Percentiles rank a stretch among this genome's conserved stretches.
Evolutionary conservation across 2,329 filamentous ascomycete genomes (phyloP).

Genomic region (Conoideocrella luteorostrata): DNA sequence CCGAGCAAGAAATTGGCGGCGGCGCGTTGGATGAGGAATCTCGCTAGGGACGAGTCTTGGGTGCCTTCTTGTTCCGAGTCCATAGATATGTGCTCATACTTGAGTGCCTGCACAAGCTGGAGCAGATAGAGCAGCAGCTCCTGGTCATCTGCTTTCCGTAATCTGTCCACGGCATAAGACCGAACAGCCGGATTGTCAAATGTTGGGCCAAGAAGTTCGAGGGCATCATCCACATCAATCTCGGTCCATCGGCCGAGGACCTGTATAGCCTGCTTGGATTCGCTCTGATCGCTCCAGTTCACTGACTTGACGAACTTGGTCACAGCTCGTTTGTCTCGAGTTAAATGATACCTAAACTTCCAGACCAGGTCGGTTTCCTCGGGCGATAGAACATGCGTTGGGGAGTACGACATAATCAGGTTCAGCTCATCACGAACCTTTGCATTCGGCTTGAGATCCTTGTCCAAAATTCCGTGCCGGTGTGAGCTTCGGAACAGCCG

Average conservation of each 20-base stretch:
- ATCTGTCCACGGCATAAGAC: conserved; percentile 84
- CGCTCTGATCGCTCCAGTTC: conserved; percentile 80
- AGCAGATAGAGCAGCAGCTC: conserved; percentile 87
- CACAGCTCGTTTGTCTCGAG: conserved; percentile 82
- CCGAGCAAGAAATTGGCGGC: conserved; percentile 84
- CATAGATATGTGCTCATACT: conserved; percentile 74
- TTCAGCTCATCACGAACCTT: conserved; percentile 94
- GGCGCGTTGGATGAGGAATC: conserved; percentile 82
- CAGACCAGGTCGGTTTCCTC: conserved; percentile 96
- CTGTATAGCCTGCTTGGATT: conserved; percentile 83
- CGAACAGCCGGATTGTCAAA: conserved; percentile 85
- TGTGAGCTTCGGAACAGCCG: conserved; percentile 83
- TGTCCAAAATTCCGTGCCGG: conserved; percentile 87
- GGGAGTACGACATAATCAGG: conserved; percentile 82
- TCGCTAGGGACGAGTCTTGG: conserved; percentile 77
- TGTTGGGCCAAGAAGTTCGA: conserved; percentile 86
- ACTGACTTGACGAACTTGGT: conserved; percentile 99
- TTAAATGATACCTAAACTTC: conserved; percentile 94
- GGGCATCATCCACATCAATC: conserved; percentile 92
- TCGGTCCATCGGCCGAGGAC: conserved; percentile 91
- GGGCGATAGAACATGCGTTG: conserved; percentile 77
- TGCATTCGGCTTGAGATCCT: conserved; percentile 91
- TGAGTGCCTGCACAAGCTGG: conserved; percentile 91
- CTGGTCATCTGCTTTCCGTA: conserved; percentile 87
- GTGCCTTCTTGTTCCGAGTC: conserved; percentile 49